Conservation (phyloP, 2,329 filamentous ascomycete species). For the Trichothecium sympodiale region DNA sequence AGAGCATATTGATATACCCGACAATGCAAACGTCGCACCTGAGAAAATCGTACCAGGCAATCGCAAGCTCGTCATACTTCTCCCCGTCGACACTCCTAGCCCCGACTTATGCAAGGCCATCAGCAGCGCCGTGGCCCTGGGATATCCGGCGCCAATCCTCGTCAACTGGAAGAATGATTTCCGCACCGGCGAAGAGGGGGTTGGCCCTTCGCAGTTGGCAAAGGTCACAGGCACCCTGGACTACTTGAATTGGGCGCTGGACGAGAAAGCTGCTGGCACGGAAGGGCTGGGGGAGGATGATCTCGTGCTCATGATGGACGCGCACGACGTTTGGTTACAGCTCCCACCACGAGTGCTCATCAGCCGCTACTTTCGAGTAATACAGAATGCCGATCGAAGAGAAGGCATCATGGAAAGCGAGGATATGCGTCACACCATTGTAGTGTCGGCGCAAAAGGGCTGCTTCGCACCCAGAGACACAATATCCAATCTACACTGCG, state of each 20-base stretch:
- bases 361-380: constrained; percentile 11
- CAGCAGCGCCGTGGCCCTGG: constrained; percentile 8
- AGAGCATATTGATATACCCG: too few species aligned
- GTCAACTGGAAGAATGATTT: constrained; percentile 10
- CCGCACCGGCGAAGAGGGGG: constrained; percentile 2
- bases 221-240: constrained; percentile 11
- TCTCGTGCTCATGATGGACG: constrained; percentile 14
- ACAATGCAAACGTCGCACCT: too few species aligned
- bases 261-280: neutral
- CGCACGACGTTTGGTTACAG: constrained; percentile 17
- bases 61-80: constrained; percentile 9
- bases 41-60: constrained; percentile 1
- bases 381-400: constrained; percentile 7
- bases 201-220: constrained; percentile 7
- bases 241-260: constrained; percentile 7
- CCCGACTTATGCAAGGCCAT: constrained; percentile 12
- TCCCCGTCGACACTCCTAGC: constrained; percentile 7
- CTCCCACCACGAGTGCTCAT: constrained; percentile 14
- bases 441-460: constrained; percentile 13
- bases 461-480: constrained; percentile 10
- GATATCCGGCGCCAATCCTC: constrained; percentile 11
- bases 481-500: constrained; percentile 13
- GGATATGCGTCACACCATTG: constrained; percentile 12
- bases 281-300: constrained; percentile 3
- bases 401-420: constrained; percentile 3